Base-by-base conservation (phyloP, 2,329 filamentous ascomycete genomes). In the Ophiocordyceps camponoti-rufipedis region DNA sequence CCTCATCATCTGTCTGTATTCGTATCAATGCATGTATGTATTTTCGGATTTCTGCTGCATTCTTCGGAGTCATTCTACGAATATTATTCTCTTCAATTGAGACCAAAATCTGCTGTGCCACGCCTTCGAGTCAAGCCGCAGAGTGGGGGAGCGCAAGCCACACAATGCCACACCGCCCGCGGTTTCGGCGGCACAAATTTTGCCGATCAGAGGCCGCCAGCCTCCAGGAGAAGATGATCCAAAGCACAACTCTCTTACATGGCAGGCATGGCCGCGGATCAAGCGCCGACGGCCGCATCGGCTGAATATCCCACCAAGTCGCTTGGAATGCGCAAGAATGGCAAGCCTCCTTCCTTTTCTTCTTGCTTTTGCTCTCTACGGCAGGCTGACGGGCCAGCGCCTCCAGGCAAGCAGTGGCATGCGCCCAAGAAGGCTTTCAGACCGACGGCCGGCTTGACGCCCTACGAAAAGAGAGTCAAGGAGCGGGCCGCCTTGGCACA, bases 401-500 rank as follows among this genome's bases (percentile, higher is more conserved):
- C n/a, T 18, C 9, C 58, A 94, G 91, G 91, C 60, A 95, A 96
- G 69, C 85, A 94, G 68, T 98, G 91, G 91, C 87, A 93, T 60
- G 70, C 73, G 45, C 71, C 75, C 28, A 89, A 87, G 61, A 84
- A 81, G 50, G 78, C 91, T 1, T 96, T 96, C 64, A 81, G 91
- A 38, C 89, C 85, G 4, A 78, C 69, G 13, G 72, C 82, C 10
- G 86, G 88, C 28, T 73, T 87, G 53, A 84, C 77, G 3, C 78
- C 85, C 1, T 96, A 82, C 61, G 79, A 81, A 53, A 82, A 86
- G 63, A 80, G 89, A 45, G 68, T 76, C 42, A 79, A 81, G 54
- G 72, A 80, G 49, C 77, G 86, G 44, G 75, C 79, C 50, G 74
- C 79, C 8, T 72, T 80, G 54, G 74, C 76, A 12, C 78, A 85